phyloP scores from a whole-genome alignment of 1,284 basidiomycete genomes.

The Psilocybe mexicana region DNA sequence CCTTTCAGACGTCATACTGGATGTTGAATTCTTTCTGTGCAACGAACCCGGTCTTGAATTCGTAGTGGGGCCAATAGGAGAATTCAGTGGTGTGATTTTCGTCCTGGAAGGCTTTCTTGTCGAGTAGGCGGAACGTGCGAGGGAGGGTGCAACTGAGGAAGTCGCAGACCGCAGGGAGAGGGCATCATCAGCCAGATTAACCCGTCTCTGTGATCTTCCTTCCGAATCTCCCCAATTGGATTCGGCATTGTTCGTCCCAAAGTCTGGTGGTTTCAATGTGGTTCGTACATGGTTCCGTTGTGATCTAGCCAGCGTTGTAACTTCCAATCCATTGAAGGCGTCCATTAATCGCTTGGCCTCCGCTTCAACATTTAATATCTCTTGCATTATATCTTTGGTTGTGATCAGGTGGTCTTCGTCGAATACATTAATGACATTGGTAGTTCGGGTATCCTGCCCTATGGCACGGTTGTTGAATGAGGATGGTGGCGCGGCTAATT shows the following conservation, averaged over 20 bases:
- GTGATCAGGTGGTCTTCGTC: slow-evolving; percentile 58
- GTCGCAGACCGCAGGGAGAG: slow-evolving; percentile 51
- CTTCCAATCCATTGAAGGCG: slow-evolving; percentile 73
- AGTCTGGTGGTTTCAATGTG: slow-evolving; percentile 28
- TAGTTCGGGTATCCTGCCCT: slow-evolving; percentile 37
- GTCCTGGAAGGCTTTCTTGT: slow-evolving; percentile 28
- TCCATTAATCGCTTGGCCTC: slow-evolving; percentile 69
- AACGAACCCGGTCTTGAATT: slow-evolving; percentile 32
- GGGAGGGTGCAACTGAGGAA: slow-evolving; percentile 48
- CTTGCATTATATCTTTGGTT: slow-evolving; percentile 59
- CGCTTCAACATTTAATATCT: slow-evolving; percentile 66
- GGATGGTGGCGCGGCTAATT: slow-evolving; percentile 52
- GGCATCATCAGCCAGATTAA: slow-evolving; percentile 42
- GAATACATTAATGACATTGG: slow-evolving; percentile 40
- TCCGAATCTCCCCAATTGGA: slow-evolving; percentile 39
- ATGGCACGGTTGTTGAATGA: slow-evolving; percentile 45
- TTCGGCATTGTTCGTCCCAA: slow-evolving; percentile 25
- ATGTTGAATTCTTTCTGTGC: slow-evolving; percentile 39
- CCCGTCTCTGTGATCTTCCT: slow-evolving; percentile 32
- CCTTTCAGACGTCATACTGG: slow-evolving; percentile 37
- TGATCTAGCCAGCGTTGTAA: slow-evolving; percentile 60
- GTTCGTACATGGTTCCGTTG: slow-evolving; percentile 39
- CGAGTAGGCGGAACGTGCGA: slow-evolving; percentile 39
- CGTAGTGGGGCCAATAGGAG: slow-evolving; percentile 22
- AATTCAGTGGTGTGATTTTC: slow-evolving; percentile 30